Evolutionary conservation across 169 alveolate genomes (phyloP).

Genomic region (Hammondia hammondi): DNA sequence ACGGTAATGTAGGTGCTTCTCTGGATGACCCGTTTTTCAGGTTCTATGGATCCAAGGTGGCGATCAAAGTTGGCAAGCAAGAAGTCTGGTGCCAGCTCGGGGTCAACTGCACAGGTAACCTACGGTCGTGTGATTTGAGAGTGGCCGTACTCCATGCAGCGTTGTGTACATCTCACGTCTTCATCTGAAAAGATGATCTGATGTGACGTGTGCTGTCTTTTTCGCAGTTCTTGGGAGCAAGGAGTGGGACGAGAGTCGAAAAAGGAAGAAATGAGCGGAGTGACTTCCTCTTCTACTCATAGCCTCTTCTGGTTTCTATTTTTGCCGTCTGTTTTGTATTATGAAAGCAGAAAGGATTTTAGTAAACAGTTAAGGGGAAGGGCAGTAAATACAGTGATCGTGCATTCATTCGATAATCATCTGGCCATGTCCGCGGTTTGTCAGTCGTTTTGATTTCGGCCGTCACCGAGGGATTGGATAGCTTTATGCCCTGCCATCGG

Average conservation of each 20-base stretch:
- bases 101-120: conserved; percentile 68
- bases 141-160: not conserved
- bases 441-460: no score
- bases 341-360: no score
- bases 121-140: not conserved
- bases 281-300: not conserved
- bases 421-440: no score
- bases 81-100: conserved; percentile 71
- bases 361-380: no score
- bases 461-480: no score
- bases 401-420: no score
- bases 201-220: not conserved
- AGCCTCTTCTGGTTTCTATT: no score
- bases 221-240: conserved; percentile 58
- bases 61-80: conserved; percentile 63
- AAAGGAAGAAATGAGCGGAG: conserved; percentile 41
- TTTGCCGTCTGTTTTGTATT: no score
- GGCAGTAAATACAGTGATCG: no score
- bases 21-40: not conserved
- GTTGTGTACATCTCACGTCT: not conserved
- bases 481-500: no score
- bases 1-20: not conserved
- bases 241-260: conserved; percentile 58
- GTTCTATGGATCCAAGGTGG: conserved; percentile 66
- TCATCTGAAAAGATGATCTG: not conserved